A percentile compares a stretch with the other conserved stretches of the same genome.
Evolutionary conservation across 1,139 yeast genomes (phyloP).

Genomic region (Starmera stellimalicola): DNA sequence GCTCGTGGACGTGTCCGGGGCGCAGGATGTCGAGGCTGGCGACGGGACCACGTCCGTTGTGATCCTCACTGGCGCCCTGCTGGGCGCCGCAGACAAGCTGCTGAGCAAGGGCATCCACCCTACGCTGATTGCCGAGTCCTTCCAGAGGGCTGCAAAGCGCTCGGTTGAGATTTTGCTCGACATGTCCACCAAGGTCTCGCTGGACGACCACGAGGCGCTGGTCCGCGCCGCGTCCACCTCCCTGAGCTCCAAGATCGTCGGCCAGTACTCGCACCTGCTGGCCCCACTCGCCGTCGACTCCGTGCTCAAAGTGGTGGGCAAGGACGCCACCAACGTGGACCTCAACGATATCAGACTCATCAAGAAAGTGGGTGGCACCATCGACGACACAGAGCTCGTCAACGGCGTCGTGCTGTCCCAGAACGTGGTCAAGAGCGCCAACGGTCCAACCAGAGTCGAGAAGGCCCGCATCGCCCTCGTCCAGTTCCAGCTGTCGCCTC

Average conservation of each 20-base stretch:
- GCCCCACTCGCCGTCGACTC: slow-evolving; percentile 96
- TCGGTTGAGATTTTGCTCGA: slow-evolving; percentile 78
- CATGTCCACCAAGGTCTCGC: slow-evolving; percentile 71
- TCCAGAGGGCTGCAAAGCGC: slow-evolving; percentile 86
- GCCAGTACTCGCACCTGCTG: slow-evolving; percentile 75
- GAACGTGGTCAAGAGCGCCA: slow-evolving; percentile 79
- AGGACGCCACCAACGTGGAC: slow-evolving; percentile 62
- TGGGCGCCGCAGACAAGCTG: slow-evolving; percentile 90
- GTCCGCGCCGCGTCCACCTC: slow-evolving; percentile 93
- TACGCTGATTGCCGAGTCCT: slow-evolving; percentile 86
- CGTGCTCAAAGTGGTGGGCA: slow-evolving; percentile 66
- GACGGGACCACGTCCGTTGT: slow-evolving; percentile 99
- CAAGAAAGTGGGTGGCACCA: slow-evolving; percentile 95
- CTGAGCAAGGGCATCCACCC: slow-evolving; percentile 93
- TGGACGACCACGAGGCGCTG: slow-evolving; percentile 71
- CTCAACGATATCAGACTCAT: slow-evolving; percentile 79
- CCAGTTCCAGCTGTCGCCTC: slow-evolving; percentile 96
- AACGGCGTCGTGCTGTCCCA: slow-evolving; percentile 94
- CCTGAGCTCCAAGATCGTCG: slow-evolving; percentile 86
- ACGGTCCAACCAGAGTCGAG: slow-evolving; percentile 94
- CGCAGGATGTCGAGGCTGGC: slow-evolving; percentile 98
- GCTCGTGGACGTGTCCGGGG: slow-evolving; percentile 95
- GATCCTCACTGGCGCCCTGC: slow-evolving; percentile 84
- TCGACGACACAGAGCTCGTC: slow-evolving; percentile 88
- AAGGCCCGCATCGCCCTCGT: slow-evolving; percentile 88